Base-by-base conservation (phyloP, 768 basidiomycete genomes). In the Boletus patriciae region DNA sequence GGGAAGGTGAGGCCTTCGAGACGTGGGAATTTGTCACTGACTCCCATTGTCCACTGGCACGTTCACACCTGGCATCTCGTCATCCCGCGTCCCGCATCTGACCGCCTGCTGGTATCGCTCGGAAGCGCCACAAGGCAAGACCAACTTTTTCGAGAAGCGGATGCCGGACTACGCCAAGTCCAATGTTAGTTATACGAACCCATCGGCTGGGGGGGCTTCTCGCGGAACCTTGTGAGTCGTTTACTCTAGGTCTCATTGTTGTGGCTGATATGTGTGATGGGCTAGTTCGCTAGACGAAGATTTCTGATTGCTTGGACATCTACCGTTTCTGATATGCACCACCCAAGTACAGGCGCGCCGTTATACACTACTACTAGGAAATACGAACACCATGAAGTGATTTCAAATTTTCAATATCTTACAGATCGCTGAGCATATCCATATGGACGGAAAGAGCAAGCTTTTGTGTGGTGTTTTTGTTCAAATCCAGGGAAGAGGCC, bases 141-240 rank as follows among this genome's bases (percentile, higher is more conserved):
- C 93, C 46, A 94, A 96, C 76, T 95, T 96, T 73, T 95, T 94
- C 70, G 94, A 96, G 75, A 93, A 93, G 74, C 82, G 93, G 3
- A 94, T 92, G 11, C 92, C 90, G 9, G 88, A 90, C 23, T 89
- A 90, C 62, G 76, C 83, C 29, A 87, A 81, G 64, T 87, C 87
- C 16, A 74, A 80, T 53, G 76, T 88, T 59, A 78, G 79, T 53
- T 66, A 68, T 15, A 37, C 36, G 3, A 62, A 60, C 25, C 40
- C 57, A 2, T 52, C 47, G 15, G 40, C 46, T 0, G 57, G 54
- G 3, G 31, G 62, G 1, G 29, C 25, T 11, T 50, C 61, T 10
- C 34, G 47, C 23, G 68, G 66, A 33, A 33, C 47, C 18, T 79
- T 79, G 78, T 79, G 61, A 71, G 78, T 71, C 18, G 7, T 16